Conservation (phyloP, 75 land plant species). For the Isoetes taiwanensis region DNA sequence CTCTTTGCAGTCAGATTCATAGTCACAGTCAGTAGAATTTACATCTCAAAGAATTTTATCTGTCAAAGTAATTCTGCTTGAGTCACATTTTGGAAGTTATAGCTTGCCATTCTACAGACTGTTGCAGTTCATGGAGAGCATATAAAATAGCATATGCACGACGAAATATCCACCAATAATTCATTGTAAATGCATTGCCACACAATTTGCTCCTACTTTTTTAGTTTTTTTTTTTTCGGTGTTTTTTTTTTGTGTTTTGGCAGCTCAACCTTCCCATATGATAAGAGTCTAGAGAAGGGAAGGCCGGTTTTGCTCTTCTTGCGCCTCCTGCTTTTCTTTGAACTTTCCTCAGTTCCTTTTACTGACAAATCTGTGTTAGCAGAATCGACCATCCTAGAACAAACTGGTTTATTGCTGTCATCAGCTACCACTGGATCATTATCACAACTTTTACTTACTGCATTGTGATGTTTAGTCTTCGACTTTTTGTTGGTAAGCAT, state of each 20-base stretch:
- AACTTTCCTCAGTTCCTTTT: background rate
- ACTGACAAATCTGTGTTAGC: background rate
- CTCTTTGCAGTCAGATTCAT: too few species aligned
- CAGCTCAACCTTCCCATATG: conserved; percentile 38
- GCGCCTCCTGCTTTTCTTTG: conserved; percentile 15
- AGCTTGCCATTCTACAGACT: too few species aligned
- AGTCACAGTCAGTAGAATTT: too few species aligned
- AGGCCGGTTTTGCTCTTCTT: conserved; percentile 26
- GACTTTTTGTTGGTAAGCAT: background rate
- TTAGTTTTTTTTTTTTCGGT: too few species aligned
- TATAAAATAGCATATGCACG: too few species aligned
- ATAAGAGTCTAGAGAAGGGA: conserved; percentile 37
- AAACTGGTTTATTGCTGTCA: background rate
- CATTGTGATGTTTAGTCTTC: background rate
- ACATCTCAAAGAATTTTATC: too few species aligned
- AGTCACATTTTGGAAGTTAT: too few species aligned
- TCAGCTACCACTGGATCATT: conserved; percentile 4
- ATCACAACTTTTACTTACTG: background rate
- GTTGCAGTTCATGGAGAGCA: too few species aligned
- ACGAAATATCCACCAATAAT: too few species aligned
- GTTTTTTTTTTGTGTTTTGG: conserved; percentile 14
- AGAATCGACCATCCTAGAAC: conserved; percentile 2
- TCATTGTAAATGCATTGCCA: too few species aligned
- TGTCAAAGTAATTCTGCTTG: too few species aligned
- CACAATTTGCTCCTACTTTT: too few species aligned